Evolutionary conservation across 495 filamentous ascomycete species (phyloP), one percentile per base, ranked within the genome.

Genomic region (Aspergillus ellipticus): DNA sequence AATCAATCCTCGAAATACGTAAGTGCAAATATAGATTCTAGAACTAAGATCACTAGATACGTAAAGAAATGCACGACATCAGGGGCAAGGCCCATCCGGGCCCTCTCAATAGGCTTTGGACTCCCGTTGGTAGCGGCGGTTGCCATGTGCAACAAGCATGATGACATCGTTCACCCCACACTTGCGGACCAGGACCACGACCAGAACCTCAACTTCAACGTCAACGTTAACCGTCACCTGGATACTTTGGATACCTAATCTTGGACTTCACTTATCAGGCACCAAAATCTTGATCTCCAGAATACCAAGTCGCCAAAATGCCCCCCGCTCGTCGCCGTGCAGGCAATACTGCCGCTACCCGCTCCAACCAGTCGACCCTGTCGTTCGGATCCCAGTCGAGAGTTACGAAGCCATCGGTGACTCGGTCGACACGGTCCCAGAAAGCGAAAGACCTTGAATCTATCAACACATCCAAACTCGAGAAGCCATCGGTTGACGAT

Each of bases 321-420:
- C 86, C 89, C 48, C 76, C 84, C 28, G 85, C 85, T 55, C 85
- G 87, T 66, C 82, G 84, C 65, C 69, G 72, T 54, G 77, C 80
- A 61, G 65, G 69, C 55, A 69, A 74, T 46, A 67, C 73, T 42
- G 63, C 76, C 49, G 61, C 73, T 26, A 41, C 51, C 52, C 59
- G 66, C 24, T 51, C 68, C 29, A 66, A 71, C 49, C 92, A 96
- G 67, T 76, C 85, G 3, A 92, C 85, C 15, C 82, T 96, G 57
- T 84, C 86, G 55, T 96, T 96, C 74, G 75, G 82, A 70, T 74
- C 83, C 66, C 78, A 75, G 49, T 74, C 79, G 42, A 82, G 84
- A 67, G 83, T 95, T 56, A 91, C 88, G 63, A 96, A 96, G 71
- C 74, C 85, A 17, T 71, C 77, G 28, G 60, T 66, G 24, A 59